Evolutionary conservation across 2,329 filamentous ascomycete species (phyloP).

Genomic region (Aspergillus neoniger): DNA sequence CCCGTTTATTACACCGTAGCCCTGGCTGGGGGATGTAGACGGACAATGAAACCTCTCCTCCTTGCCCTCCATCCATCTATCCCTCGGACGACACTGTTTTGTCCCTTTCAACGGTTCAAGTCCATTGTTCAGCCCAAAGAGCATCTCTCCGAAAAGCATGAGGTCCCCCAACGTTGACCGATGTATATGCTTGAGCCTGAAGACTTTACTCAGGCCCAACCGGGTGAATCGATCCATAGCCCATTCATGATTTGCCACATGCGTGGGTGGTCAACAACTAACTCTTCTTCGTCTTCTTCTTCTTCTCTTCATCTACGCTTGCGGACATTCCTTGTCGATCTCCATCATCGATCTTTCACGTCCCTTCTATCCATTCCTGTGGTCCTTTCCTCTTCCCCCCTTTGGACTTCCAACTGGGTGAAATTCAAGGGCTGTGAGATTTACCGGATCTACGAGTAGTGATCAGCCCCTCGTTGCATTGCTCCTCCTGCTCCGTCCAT

Average conservation of each 20-base stretch:
- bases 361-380: background rate
- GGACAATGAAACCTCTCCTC: background rate
- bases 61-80: background rate
- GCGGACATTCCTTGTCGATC: constrained; percentile 12
- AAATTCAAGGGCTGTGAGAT: background rate
- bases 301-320: background rate
- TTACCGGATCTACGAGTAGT: background rate
- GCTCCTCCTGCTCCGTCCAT: background rate
- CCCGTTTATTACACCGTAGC: background rate
- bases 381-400: background rate
- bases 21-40: background rate
- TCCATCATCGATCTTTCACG: background rate
- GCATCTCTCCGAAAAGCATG: background rate
- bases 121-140: background rate
- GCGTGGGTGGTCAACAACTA: background rate
- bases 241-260: constrained; percentile 18
- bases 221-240: background rate
- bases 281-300: background rate
- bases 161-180: background rate
- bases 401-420: background rate
- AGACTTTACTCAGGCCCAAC: constrained; percentile 5
- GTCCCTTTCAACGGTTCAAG: background rate
- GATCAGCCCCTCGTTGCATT: constrained; percentile 3
- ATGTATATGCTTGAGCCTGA: background rate
- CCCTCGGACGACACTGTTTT: background rate